A percentile compares a stretch with the other conserved stretches of the same genome.
phyloP scores from a whole-genome alignment of 208 protist species.

The Leishmania martiniquensis region DNA sequence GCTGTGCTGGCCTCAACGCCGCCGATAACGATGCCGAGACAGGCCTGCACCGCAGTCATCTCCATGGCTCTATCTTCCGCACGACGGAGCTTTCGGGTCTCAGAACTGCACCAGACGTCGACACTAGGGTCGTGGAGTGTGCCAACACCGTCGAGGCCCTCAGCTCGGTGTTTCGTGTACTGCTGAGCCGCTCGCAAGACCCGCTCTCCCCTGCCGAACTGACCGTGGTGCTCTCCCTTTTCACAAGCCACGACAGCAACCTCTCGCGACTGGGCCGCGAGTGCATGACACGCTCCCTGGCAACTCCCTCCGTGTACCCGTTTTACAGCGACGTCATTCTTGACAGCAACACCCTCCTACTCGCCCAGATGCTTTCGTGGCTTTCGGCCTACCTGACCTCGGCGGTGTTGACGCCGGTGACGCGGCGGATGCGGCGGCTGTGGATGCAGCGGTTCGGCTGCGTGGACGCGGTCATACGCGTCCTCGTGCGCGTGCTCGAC shows the following conservation, averaged over 20 bases:
- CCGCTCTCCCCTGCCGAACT: conserved; percentile 39
- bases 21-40: conserved; percentile 10
- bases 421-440: conserved; percentile 57
- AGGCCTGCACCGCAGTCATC: conserved; percentile 6
- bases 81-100: conserved; percentile 14
- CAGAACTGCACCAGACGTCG: conserved; percentile 2
- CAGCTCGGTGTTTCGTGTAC: conserved; percentile 48
- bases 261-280: conserved; percentile 55
- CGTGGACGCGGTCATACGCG: conserved; percentile 58
- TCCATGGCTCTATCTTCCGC: conserved; percentile 25
- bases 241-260: conserved; percentile 40
- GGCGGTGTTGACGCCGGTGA: conserved; percentile 21
- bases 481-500: conserved; percentile 41
- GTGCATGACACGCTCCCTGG: conserved; percentile 66
- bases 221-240: conserved; percentile 50
- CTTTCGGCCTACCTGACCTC: conserved; percentile 45
- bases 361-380: conserved; percentile 50
- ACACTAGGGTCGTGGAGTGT: conserved; percentile 26
- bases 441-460: conserved; percentile 67
- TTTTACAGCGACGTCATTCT: conserved; percentile 56
- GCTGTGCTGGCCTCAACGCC: background rate
- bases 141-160: conserved; percentile 44
- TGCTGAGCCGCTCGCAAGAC: conserved; percentile 46
- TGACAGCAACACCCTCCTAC: conserved; percentile 30
- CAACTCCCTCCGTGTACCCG: conserved; percentile 50